Evolutionary conservation across 1,139 yeast genomes (phyloP).

Genomic region (Protomyces inundatus): DNA sequence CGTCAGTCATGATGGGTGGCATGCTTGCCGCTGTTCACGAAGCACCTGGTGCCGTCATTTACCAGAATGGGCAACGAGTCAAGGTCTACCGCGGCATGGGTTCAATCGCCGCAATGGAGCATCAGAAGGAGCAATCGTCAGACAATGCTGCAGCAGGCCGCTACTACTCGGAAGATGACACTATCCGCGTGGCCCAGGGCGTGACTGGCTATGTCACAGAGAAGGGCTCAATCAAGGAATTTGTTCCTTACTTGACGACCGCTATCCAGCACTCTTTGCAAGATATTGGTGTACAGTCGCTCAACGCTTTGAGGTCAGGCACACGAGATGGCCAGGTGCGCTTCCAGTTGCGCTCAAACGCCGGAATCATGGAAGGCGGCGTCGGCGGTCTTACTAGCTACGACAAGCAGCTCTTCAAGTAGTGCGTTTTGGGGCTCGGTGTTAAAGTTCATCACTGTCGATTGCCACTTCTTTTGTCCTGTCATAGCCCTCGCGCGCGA

Average conservation of each 20-base stretch:
- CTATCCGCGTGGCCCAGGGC: constrained; percentile 98
- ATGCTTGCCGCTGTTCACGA: constrained; percentile 97
- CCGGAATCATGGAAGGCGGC: constrained; percentile 99
- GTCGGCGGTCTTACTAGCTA: constrained; percentile 93
- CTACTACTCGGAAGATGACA: constrained; percentile 92
- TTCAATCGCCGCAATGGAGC: constrained; percentile 97
- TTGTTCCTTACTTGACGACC: constrained; percentile 85
- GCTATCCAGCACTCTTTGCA: constrained; percentile 99
- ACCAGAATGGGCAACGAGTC: constrained; percentile 95
- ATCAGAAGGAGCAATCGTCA: constrained; percentile 49
- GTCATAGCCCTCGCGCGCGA: too few species aligned
- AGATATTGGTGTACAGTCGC: constrained; percentile 83
- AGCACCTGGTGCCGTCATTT: constrained; percentile 97
- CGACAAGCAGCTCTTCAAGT: constrained; percentile 69
- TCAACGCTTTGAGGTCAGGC: constrained; percentile 56
- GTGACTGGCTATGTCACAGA: constrained; percentile 96
- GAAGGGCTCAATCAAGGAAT: constrained; percentile 91
- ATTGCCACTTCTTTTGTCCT: too few species aligned
- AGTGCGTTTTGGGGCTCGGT: neutral
- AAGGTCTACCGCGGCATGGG: constrained; percentile 99
- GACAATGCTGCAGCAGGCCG: constrained; percentile 98
- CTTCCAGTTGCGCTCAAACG: constrained; percentile 96
- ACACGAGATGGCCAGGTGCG: constrained; percentile 70
- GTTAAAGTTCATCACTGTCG: too few species aligned
- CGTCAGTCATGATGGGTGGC: constrained; percentile 99